Evolutionary conservation across 1,284 basidiomycete genomes (phyloP), one percentile per base, ranked within the genome.

Genomic region (Takashimella tepidaria): DNA sequence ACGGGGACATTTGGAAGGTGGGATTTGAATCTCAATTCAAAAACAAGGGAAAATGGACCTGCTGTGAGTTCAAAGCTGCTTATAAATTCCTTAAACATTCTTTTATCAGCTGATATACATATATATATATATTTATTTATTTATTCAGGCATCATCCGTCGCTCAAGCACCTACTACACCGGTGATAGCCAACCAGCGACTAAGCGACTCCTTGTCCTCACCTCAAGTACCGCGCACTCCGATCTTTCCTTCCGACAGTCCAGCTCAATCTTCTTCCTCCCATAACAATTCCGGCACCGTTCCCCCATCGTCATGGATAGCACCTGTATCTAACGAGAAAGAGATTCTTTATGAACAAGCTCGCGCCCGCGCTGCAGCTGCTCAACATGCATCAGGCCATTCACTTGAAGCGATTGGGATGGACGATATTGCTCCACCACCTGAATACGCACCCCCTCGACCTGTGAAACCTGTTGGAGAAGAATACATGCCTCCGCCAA

Each of bases 321-420:
- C 47, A 2, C 66, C 69, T 4, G 68, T 73, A 6, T 73, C 72
- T 40, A 58, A 67, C 31, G 75, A 75, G 49, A 75, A 76, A 51
- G 69, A 81, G 2, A 77, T 80, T 25, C 69, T 89, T 19, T 92
- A 81, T 71, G 79, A 85, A 51, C 70, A 82, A 47, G 89, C 89
- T 0, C 79, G 81, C 55, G 79, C 77, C 1, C 79, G 78, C 49
- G 88, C 86, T 4, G 82, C 84, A 51, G 76, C 74, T 47, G 67
- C 66, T 10, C 73, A 77, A 52, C 52, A 62, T 19, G 56, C 64
- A 2, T 63, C 63, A 2, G 73, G 70, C 3, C 62, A 58, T 1
- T 59, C 65, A 13, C 57, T 71, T 4, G 54, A 61, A 31, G 49
- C 53, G n/a, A 58, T 73, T 41, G 72, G 72, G 4, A 22, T 73